Evolutionary conservation across 805 yeast genomes (phyloP).

Genomic region (Candida fluviatilis): DNA sequence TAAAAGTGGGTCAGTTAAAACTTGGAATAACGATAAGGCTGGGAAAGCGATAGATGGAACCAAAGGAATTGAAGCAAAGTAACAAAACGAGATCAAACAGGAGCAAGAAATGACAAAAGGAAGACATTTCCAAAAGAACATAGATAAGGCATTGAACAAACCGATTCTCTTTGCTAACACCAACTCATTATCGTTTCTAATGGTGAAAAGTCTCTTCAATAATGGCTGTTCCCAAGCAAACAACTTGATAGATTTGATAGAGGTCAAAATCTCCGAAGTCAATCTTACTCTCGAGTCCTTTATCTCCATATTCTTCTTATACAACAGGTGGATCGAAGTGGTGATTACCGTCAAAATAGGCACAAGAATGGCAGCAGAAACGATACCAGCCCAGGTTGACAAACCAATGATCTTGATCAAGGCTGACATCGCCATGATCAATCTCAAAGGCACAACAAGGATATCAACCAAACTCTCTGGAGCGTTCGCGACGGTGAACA

Average conservation of each 20-base stretch:
- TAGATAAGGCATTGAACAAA: conserved; percentile 24
- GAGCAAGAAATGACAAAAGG: conserved; percentile 33
- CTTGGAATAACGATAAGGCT: conserved; percentile 31
- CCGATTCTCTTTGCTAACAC: conserved; percentile 23
- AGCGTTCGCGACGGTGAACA: conserved; percentile 46
- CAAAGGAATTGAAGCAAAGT: conserved; percentile 19
- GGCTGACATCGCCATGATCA: conserved; percentile 22
- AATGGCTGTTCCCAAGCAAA: conserved; percentile 41
- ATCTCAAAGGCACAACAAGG: conserved; percentile 19
- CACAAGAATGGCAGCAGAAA: conserved; percentile 24
- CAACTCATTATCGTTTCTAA: conserved; percentile 34
- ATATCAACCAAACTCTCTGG: conserved; percentile 32
- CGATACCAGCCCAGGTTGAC: conserved; percentile 32
- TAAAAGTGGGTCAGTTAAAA: conserved; percentile 29
- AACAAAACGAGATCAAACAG: conserved; percentile 23
- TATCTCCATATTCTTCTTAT: conserved; percentile 32
- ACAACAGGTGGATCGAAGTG: conserved; percentile 40
- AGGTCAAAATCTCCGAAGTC: conserved; percentile 32
- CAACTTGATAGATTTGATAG: conserved; percentile 36
- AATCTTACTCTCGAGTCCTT: conserved; percentile 33
- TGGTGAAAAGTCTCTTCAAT: conserved; percentile 23
- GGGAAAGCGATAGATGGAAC: conserved; percentile 36
- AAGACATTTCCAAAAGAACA: conserved; percentile 32
- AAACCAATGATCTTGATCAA: conserved; percentile 30
- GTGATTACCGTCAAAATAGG: conserved; percentile 36